Conservation (phyloP, 83 land plant species). For the Thuja plicata region DNA sequence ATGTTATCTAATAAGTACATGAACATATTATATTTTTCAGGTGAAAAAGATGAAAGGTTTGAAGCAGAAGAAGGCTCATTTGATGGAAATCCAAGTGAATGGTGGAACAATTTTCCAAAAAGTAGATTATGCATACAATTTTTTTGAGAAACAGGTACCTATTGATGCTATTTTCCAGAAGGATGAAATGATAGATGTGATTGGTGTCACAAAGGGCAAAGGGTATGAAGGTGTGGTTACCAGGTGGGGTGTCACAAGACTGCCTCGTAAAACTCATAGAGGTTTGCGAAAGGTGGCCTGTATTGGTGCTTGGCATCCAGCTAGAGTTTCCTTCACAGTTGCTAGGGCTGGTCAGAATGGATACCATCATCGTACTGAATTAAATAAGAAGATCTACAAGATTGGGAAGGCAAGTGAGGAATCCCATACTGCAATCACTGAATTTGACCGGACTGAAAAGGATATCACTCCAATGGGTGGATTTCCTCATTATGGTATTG, state of each 20-base stretch:
- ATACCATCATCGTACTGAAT: slow-evolving; percentile 29
- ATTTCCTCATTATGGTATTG: slow-evolving; percentile 27
- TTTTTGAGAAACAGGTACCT: slow-evolving; percentile 85
- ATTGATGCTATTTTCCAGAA: slow-evolving; percentile 78
- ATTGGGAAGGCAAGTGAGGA: slow-evolving; percentile 36
- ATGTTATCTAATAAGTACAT: too few relatives aligned
- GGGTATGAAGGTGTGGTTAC: slow-evolving; percentile 52
- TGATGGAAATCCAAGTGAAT: slow-evolving; percentile 63
- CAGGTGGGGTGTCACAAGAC: slow-evolving; percentile 93
- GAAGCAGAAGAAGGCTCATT: slow-evolving; percentile 63
- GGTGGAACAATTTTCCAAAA: slow-evolving; percentile 36
- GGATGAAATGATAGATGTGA: slow-evolving; percentile 50
- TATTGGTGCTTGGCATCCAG: slow-evolving; percentile 56
- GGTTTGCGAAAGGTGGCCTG: slow-evolving; percentile 54
- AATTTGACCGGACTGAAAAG: slow-evolving; percentile 39
- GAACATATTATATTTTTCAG: slow-evolving; percentile 25
- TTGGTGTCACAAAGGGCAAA: slow-evolving; percentile 45
- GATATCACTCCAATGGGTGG: slow-evolving; percentile 33
- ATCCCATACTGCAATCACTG: slow-evolving; percentile 29
- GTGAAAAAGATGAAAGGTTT: slow-evolving; percentile 56
- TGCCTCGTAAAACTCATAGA: slow-evolving; percentile 84
- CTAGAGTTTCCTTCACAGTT: not conserved
- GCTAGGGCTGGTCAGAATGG: slow-evolving; percentile 9
- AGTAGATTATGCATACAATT: slow-evolving; percentile 81
- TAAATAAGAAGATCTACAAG: slow-evolving; percentile 49